phyloP scores from a whole-genome alignment of 73 alveolate genomes.

The Paramecium sexaurelia region DNA sequence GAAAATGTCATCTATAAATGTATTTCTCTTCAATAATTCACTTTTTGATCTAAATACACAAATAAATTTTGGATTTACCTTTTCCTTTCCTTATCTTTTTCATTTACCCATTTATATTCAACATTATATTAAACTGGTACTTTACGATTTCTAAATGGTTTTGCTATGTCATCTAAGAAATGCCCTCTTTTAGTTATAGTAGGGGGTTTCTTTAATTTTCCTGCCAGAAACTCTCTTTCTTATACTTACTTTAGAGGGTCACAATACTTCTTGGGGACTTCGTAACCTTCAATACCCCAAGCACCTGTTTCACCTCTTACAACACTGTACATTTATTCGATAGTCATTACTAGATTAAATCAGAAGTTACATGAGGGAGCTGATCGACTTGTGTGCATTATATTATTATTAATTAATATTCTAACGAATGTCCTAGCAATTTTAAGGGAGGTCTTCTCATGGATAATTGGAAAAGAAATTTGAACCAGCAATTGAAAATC shows the following conservation, averaged over 20 bases:
- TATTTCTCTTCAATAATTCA: slow-evolving; percentile 28
- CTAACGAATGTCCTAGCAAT: not conserved
- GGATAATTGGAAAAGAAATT: slow-evolving; percentile 27
- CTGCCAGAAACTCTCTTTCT: slow-evolving; percentile 23
- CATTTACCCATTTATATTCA: slow-evolving; percentile 35
- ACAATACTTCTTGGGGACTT: slow-evolving; percentile 64
- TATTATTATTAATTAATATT: slow-evolving; percentile 12
- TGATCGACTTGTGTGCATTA: slow-evolving; percentile 30
- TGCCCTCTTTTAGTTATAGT: slow-evolving; percentile 64
- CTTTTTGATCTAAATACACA: not conserved
- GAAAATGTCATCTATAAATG: slow-evolving; percentile 58
- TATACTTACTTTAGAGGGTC: slow-evolving; percentile 32
- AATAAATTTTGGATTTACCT: not conserved
- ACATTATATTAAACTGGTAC: slow-evolving; percentile 61
- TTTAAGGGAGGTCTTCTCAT: slow-evolving; percentile 45
- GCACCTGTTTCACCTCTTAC: slow-evolving; percentile 63
- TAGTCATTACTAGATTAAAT: slow-evolving; percentile 52
- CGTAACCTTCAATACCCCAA: slow-evolving; percentile 72
- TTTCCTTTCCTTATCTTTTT: slow-evolving; percentile 46
- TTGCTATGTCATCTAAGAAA: slow-evolving; percentile 60
- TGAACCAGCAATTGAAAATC: not conserved
- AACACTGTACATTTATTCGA: slow-evolving; percentile 61
- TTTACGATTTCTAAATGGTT: slow-evolving; percentile 28
- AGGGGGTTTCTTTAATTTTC: slow-evolving; percentile 46
- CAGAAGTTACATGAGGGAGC: slow-evolving; percentile 53